Evolutionary conservation across 257 asterid genomes (phyloP), one percentile per base, ranked within the genome.

Genomic region (Plantago elongata): DNA sequence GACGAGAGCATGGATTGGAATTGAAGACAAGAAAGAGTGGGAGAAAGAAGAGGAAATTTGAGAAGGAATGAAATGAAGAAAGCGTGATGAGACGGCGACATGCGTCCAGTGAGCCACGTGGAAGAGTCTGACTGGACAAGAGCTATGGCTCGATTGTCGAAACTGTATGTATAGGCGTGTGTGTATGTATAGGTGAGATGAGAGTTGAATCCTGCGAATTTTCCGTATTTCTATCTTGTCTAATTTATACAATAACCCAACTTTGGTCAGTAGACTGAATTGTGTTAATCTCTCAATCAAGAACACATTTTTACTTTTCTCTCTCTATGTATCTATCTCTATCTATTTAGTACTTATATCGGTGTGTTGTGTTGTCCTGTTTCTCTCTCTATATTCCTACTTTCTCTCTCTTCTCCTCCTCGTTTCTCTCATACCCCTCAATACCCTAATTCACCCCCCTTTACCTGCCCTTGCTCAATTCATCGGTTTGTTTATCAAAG

Each of bases 51-150:
- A 34, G 8, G 40, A 7, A 34, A 34, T 4, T 34, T 34, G 40
- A 34, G 40, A 34, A 34, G 40, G 8, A 34, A 34, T 34, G 45
- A 57, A 45, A 34, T 13, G 61, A 40, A 17, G 69, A 67, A 60
- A 69, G 62, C 51, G 60, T 47, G 73, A 68, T n/a, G 72, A 65
- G 72, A 42, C 69, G 75, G 76, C 34, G 83, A 74, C 81, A 72
- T 49, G 75, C 82, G 78, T 82, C 72, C 72, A 56, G 56, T 17
- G 29, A 14, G 76, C 88, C 84, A 84, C 89, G 82, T 77, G 89
- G 69, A 68, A 40, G 27, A 34, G 30, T 51, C 30, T 30, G 8
- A 77, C 45, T 82, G 93, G 92, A 34, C 18, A 57, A 34, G 59
- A 51, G 22, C 68, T 66, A 72, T 34, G 86, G 86, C 77, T 73